These are phyloP conservation scores for Ophiocordyceps robertsii DNA, from an alignment of 2,329 filamentous ascomycete species.

Conservation along the genomic window DNA sequence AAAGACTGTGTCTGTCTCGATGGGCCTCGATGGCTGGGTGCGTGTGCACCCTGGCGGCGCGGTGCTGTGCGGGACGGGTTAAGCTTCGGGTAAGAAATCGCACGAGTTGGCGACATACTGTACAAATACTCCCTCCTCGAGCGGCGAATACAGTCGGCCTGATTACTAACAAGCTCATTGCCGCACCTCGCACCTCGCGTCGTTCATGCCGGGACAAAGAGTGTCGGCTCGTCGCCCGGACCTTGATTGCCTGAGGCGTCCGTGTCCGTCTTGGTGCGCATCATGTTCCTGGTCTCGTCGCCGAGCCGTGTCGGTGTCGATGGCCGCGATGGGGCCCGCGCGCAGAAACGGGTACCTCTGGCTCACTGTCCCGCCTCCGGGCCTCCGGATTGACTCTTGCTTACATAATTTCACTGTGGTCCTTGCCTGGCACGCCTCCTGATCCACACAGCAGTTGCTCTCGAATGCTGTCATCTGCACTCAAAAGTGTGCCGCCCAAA, in stretches of 20 bases:
- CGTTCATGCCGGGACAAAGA: too few species aligned
- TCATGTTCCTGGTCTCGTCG: too few species aligned
- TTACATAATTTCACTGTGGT: conserved; percentile 12
- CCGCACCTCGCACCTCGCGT: too few species aligned
- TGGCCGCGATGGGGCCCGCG: too few species aligned
- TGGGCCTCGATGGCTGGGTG: neutral
- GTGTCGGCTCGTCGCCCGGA: too few species aligned
- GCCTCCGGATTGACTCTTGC: conserved; percentile 3
- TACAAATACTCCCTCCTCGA: neutral
- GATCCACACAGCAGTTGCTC: conserved; percentile 14
- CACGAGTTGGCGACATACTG: neutral
- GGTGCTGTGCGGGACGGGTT: neutral
- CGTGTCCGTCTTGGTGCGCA: too few species aligned
- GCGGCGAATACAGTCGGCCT: too few species aligned
- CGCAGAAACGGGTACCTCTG: too few species aligned
- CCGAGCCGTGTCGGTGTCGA: too few species aligned
- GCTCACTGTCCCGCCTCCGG: neutral
- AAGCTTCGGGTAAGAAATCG: neutral
- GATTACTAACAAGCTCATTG: too few species aligned
- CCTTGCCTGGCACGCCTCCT: conserved; percentile 14
- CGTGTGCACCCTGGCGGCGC: neutral
- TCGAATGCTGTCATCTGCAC: conserved; percentile 18
- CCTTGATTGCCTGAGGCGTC: too few species aligned
- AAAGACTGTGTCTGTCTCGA: too few species aligned
- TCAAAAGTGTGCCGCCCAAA: conserved; percentile 2